Evolutionary conservation across 441 rosid genomes (phyloP).

Genomic region (Viola pubescens): DNA sequence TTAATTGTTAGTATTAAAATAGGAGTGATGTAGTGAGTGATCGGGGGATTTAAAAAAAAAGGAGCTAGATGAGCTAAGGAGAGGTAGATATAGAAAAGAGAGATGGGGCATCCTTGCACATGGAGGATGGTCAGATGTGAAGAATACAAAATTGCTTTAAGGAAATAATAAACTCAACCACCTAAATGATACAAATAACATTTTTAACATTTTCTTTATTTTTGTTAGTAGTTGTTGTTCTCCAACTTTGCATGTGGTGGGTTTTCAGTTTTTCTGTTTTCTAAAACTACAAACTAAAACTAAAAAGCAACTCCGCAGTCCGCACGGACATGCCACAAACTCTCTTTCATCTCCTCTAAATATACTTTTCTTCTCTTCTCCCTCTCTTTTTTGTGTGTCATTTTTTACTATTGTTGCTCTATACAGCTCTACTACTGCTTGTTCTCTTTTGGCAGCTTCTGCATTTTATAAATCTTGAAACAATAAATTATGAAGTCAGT

Average conservation of each 20-base stretch:
- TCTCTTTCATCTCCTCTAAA: not conserved
- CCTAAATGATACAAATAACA: not conserved
- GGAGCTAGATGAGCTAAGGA: not conserved
- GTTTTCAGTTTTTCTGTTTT: slow-evolving; percentile 3
- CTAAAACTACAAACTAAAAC: slow-evolving; percentile 4
- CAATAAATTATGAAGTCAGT: too few species aligned
- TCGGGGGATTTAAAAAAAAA: slow-evolving; percentile 14
- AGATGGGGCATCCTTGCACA: slow-evolving; percentile 56
- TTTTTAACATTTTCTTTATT: not conserved
- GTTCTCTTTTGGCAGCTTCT: not conserved
- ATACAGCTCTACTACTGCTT: too few species aligned
- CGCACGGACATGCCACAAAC: slow-evolving; percentile 2
- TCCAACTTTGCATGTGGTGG: slow-evolving; percentile 13
- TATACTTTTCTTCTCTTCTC: too few species aligned
- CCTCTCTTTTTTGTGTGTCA: too few species aligned
- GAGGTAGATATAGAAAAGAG: not conserved
- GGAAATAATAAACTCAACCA: not conserved
- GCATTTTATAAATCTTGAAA: too few species aligned
- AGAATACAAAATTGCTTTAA: slow-evolving; percentile 1
- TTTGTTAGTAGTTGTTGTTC: too few species aligned
- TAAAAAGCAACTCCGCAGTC: slow-evolving; percentile 3
- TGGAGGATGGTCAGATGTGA: slow-evolving; percentile 3
- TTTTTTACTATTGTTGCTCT: too few species aligned
- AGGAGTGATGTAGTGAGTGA: slow-evolving; percentile 8
- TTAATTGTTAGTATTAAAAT: not conserved